Evolutionary conservation across 495 filamentous ascomycete genomes (phyloP).

Genomic region (Hyaloscypha bicolor): DNA sequence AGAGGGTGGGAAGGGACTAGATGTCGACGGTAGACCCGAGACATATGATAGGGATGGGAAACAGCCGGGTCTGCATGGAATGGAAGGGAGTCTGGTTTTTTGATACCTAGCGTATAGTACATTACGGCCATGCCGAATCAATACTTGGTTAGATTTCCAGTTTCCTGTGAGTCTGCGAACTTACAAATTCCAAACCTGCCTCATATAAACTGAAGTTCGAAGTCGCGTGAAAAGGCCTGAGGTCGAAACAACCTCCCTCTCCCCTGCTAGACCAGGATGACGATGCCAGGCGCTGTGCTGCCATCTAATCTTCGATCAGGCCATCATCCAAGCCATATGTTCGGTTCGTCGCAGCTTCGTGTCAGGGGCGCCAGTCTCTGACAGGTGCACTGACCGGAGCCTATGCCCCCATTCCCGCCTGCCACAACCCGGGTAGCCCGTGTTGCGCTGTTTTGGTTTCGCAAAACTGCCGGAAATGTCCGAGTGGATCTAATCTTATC

Average conservation of each 20-base stretch:
- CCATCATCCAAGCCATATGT: neutral
- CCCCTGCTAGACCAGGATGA: too few relatives aligned
- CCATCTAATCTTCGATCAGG: neutral
- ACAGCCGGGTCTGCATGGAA: neutral
- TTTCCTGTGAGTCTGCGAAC: neutral
- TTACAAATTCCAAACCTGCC: neutral
- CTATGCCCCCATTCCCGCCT: neutral
- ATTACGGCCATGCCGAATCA: neutral
- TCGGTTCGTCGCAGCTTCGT: neutral
- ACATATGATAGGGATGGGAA: slow-evolving; percentile 13
- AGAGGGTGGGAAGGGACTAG: slow-evolving; percentile 4
- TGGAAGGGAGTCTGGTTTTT: neutral
- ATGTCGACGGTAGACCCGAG: slow-evolving; percentile 32
- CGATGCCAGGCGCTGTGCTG: too few relatives aligned
- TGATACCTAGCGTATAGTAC: slow-evolving; percentile 6
- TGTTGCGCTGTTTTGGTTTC: too few relatives aligned
- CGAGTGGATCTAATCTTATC: neutral
- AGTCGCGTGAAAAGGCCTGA: too few relatives aligned
- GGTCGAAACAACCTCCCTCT: too few relatives aligned
- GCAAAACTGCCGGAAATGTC: too few relatives aligned
- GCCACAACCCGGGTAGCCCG: neutral
- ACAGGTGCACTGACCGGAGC: neutral
- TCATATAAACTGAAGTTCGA: too few relatives aligned
- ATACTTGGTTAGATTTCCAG: neutral
- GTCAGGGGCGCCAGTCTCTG: neutral